A percentile compares a stretch with the other conserved stretches of the same genome.
Conservation (phyloP, 1,284 basidiomycete genomes). For the Entoloma clypeatum region DNA sequence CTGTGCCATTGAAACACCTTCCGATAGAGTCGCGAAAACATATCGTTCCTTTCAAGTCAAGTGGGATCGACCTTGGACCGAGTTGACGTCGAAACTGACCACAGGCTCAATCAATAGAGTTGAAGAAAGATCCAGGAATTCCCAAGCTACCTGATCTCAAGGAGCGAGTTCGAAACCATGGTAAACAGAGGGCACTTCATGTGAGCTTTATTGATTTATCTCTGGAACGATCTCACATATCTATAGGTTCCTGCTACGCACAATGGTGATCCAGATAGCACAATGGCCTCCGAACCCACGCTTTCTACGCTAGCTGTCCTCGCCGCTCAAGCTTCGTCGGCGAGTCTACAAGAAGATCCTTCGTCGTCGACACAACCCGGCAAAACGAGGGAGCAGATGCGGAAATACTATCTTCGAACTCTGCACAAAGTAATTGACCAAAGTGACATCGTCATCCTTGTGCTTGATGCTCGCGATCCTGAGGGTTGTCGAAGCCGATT, state of each 20-base stretch:
- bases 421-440: slow-evolving; percentile 93
- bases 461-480: slow-evolving; percentile 89
- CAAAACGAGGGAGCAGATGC: slow-evolving; percentile 67
- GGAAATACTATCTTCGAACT: slow-evolving; percentile 66
- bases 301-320: slow-evolving; percentile 54
- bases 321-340: slow-evolving; percentile 36
- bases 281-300: slow-evolving; percentile 73
- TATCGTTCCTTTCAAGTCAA: slow-evolving; percentile 50
- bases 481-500: slow-evolving; percentile 84
- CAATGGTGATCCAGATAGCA: slow-evolving; percentile 48
- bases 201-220: no score
- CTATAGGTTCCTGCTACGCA: slow-evolving; percentile 28
- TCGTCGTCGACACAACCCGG: slow-evolving; percentile 30
- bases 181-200: slow-evolving; percentile 42
- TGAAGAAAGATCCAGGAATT: slow-evolving; percentile 81
- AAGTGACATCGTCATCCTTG: slow-evolving; percentile 86
- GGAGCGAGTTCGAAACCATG: slow-evolving; percentile 51
- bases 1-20: slow-evolving; percentile 2
- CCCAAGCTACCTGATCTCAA: slow-evolving; percentile 73
- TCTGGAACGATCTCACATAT: slow-evolving; percentile 14
- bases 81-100: neutral
- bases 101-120: slow-evolving; percentile 39
- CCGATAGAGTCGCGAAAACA: slow-evolving; percentile 41
- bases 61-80: slow-evolving; percentile 28
- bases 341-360: slow-evolving; percentile 29